Evolutionary conservation across 331 rosid species (phyloP).

Genomic region (Prunus yedoensis): DNA sequence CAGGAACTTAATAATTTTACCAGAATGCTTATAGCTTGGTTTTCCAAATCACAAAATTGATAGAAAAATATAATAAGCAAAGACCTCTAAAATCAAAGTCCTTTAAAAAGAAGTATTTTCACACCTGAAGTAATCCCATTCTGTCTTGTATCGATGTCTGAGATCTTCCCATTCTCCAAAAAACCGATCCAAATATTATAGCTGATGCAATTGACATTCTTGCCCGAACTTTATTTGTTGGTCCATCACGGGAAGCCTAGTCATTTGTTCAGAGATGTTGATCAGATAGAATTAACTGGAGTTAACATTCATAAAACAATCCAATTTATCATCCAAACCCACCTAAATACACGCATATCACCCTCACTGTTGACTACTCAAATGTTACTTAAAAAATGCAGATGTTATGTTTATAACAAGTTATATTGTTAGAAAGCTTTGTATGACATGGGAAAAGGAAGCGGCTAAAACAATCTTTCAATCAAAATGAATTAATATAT

Average conservation of each 20-base stretch:
- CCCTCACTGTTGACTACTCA: conserved; percentile 1
- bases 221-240: conserved; percentile 89
- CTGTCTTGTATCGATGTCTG: no score
- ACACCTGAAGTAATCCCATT: no score
- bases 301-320: conserved; percentile 18
- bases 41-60: neutral
- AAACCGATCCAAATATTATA: conserved; percentile 85
- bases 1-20: neutral
- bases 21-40: neutral
- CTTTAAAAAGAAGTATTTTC: no score
- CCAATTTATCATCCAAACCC: conserved; percentile 5
- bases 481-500: neutral
- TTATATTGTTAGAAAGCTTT: conserved; percentile 19
- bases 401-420: conserved; percentile 9
- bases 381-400: conserved; percentile 3
- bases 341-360: conserved; percentile 14
- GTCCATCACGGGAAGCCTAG: conserved; percentile 88
- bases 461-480: neutral
- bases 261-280: conserved; percentile 23
- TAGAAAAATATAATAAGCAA: no score
- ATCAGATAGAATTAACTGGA: conserved; percentile 30
- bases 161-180: conserved; percentile 92
- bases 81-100: no score
- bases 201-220: conserved; percentile 93
- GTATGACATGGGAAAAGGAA: conserved; percentile 12